Base-by-base conservation (phyloP, 2,329 filamentous ascomycete species). In the Huntiella bhutanensis region DNA sequence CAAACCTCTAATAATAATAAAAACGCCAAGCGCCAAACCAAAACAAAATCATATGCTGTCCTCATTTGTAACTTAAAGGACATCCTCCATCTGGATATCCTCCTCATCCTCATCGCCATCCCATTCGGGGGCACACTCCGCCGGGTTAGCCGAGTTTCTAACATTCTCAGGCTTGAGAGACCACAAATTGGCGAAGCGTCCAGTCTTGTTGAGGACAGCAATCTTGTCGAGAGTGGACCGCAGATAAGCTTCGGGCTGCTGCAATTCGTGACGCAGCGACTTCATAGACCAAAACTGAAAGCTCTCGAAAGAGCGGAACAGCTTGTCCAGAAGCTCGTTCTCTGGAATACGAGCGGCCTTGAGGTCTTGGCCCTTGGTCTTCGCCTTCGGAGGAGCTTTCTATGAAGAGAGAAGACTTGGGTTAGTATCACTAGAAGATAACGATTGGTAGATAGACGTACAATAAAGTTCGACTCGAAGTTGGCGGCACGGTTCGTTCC, bases 271-370 rank as follows among this genome's bases (percentile, higher is more conserved):
- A 52, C 85, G 84, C 54, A 98, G 73, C 4, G 81, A 75, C 57
- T 84, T 87, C 69, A 96, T 82, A n/a, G 82, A 78, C 87, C 88
- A 98, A 62, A 91, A 96, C 55, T 80, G 77, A 68, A 82, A 93
- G 56, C 81, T 68, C 48, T 79, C 75, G 75, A 95, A 98, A 58
- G 79, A 81, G 42, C 72, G 65, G 66, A 88, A 86, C 51, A 98
- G 77, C 52, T 75, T 72, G 63, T 95, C 87, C 63, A 93, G 65
- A 52, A 98, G 76, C 56, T 91, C 81, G 67, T 85, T 80, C 61
- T 87, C 78, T 39, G 85, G 79, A 63, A 96, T 87, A 63, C 91
- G 87, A 33, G 84, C 82, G 22, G 83, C 80, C 67, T 96, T 95
- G 63, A 84, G 79, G 55, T 83, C 79, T 59, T 73, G 65, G 62